Evolutionary conservation across 2,329 filamentous ascomycete species (phyloP), one percentile per base, ranked within the genome.

Genomic region (Penicillium sp.): DNA sequence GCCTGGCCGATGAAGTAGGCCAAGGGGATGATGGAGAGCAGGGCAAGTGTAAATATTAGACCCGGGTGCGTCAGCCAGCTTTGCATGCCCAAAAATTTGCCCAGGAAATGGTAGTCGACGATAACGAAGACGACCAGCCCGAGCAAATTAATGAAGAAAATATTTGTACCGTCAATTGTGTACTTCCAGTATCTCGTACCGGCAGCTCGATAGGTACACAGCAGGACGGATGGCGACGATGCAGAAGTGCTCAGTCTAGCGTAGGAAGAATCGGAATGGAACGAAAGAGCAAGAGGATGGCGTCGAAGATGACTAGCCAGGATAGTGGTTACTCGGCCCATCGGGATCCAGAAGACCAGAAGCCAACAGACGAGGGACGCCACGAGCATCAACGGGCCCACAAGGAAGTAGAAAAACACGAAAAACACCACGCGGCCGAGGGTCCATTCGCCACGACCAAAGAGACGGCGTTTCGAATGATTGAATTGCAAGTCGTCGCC

Each of bases 1-100:
- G 94, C 94, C 74, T 99, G 94, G 1, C 94, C 94, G 61, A 99
- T 99, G 71, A 99, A 99, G 75, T 99, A 99, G 13, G 94, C 94
- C 49, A 99, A 75, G 3, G 94, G 94, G 45, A 99, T 96, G 70
- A 99, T 95, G 42, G 94, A 97, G 53, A 95, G 78, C 13, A 99
- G 75, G 4, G 88, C 89, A 4, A 92, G 82, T 0, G 86, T 81
- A 70, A 99, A 99, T 46, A 97, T 81, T 61, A 97, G 87, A 8
- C 90, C 90, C 0, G 90, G 86, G 24, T 89, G 86, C 0, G 93
- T 96, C 60, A 96, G 73, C 70, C 85, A 84, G 56, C 80, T 85
- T 24, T 94, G 77, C 23, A 95, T 61, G 18, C 87, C 82, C 33
- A 97, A 74, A 4, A 84, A 74, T 15, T 85, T 77, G 31, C 85